A percentile compares a stretch with the other conserved stretches of the same genome.
phyloP scores from a whole-genome alignment of 2,329 filamentous ascomycete genomes.

The Phaeosphaeriaceae sp. region DNA sequence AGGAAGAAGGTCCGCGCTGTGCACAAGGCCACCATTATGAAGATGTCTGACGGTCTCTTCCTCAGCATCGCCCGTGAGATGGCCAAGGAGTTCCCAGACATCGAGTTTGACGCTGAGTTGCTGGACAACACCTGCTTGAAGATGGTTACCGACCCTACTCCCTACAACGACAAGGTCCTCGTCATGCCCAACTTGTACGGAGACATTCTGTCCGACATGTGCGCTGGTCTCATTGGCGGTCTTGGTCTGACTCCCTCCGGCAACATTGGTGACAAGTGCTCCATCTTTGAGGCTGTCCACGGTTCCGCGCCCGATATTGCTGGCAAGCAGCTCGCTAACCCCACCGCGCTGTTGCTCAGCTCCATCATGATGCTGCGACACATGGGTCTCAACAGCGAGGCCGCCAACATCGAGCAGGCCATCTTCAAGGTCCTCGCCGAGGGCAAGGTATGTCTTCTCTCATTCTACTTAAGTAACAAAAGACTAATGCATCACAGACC shows the following conservation, averaged over 20 bases:
- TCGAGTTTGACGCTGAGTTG: constrained; percentile 97
- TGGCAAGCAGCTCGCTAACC: constrained; percentile 95
- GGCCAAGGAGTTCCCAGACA: constrained; percentile 91
- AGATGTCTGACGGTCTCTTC: constrained; percentile 99
- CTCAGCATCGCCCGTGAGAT: constrained; percentile 84
- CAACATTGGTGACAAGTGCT: constrained; percentile 99
- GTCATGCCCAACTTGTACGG: constrained; percentile 98
- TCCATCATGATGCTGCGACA: constrained; percentile 99
- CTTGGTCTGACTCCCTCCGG: constrained; percentile 96
- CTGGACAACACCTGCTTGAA: constrained; percentile 99
- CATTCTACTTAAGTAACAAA: neutral
- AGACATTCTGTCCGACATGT: constrained; percentile 99
- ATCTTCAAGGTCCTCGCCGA: constrained; percentile 95
- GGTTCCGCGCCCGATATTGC: constrained; percentile 96
- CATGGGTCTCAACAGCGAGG: constrained; percentile 89
- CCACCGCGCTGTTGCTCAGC: constrained; percentile 90
- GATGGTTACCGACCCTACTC: constrained; percentile 94
- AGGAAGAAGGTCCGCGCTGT: constrained; percentile 97
- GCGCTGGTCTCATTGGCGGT: constrained; percentile 96
- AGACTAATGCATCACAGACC: constrained; percentile 53
- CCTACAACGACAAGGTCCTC: constrained; percentile 99
- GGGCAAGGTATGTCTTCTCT: constrained; percentile 72
- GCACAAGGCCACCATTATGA: constrained; percentile 99
- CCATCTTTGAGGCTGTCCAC: constrained; percentile 99
- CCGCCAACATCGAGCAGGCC: constrained; percentile 87